A percentile compares a stretch with the other conserved stretches of the same genome.
Conservation (phyloP, 2,329 filamentous ascomycete genomes). For the Fusarium sp. region DNA sequence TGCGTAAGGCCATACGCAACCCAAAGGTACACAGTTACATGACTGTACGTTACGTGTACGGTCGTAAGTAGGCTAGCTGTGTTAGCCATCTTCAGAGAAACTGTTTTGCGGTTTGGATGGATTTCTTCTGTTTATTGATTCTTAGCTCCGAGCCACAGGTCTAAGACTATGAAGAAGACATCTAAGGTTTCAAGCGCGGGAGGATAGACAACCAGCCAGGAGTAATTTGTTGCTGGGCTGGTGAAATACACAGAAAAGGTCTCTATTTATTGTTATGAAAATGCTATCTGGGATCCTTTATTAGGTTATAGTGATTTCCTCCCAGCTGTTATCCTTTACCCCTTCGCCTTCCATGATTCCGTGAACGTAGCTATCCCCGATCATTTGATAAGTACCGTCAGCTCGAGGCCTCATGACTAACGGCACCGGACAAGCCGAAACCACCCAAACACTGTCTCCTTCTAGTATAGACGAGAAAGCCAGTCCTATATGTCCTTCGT, state of each 20-base stretch:
- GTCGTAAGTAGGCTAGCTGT: neutral
- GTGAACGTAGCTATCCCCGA: neutral
- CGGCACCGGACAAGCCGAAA: neutral
- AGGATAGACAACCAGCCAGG: rapidly evolving
- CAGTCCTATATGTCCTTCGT: neutral
- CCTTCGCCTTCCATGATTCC: neutral
- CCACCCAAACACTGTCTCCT: neutral
- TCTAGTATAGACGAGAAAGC: neutral
- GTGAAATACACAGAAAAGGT: rapidly evolving
- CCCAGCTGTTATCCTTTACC: neutral
- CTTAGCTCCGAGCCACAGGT: rapidly evolving
- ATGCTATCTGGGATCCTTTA: rapidly evolving
- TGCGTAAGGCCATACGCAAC: neutral
- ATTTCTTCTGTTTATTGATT: rapidly evolving
- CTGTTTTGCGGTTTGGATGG: rapidly evolving
- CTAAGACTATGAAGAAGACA: rapidly evolving
- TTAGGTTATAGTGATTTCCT: neutral
- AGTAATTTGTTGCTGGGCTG: neutral
- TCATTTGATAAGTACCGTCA: neutral
- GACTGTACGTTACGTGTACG: neutral
- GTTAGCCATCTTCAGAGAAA: rapidly evolving
- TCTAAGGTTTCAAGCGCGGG: neutral
- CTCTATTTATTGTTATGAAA: neutral
- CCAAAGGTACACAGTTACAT: neutral
- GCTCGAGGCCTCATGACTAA: neutral